Conservation (phyloP, 441 rosid species). For the Theobroma grandiflorum region DNA sequence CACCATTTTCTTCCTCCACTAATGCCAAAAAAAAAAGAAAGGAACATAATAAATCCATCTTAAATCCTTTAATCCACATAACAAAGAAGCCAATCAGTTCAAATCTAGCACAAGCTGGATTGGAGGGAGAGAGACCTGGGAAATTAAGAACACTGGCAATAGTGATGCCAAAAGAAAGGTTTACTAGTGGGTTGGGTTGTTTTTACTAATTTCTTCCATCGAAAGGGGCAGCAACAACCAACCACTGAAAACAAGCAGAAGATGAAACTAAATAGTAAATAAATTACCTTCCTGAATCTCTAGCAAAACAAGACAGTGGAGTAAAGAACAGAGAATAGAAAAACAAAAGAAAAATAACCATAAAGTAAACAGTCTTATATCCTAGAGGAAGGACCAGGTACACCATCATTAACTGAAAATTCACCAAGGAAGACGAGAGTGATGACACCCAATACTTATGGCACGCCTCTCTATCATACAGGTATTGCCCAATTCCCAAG, state of each 20-base stretch:
- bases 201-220: background rate
- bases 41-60: background rate
- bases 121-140: background rate
- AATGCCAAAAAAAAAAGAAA: background rate
- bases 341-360: background rate
- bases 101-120: background rate
- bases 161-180: background rate
- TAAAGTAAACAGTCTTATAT: background rate
- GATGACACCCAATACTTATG: background rate
- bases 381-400: background rate
- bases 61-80: background rate
- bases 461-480: background rate
- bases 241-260: background rate
- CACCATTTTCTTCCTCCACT: background rate
- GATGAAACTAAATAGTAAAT: background rate
- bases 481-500: background rate
- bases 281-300: background rate
- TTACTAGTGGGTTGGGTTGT: background rate
- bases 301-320: background rate
- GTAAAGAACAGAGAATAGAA: background rate
- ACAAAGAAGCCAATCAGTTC: background rate
- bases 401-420: background rate
- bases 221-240: background rate
- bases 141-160: background rate
- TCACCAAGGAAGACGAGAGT: background rate